These are phyloP conservation scores for Tuber brumale DNA, from an alignment of 495 filamentous ascomycete genomes.

Conservation along the genomic window DNA sequence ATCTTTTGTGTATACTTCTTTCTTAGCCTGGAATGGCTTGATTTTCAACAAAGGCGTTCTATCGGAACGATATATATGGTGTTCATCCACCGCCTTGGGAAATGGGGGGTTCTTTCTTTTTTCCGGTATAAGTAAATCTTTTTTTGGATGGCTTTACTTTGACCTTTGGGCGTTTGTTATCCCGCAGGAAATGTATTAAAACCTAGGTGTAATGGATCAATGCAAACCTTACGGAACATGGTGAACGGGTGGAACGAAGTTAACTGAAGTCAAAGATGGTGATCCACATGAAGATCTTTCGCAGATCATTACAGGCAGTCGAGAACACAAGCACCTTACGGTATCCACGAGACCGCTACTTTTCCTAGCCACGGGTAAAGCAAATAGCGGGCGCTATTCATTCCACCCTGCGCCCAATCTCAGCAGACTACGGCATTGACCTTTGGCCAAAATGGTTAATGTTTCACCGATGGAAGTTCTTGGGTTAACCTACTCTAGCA, in stretches of 20 bases:
- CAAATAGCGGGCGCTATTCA: neutral
- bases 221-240: neutral
- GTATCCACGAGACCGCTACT: neutral
- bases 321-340: neutral
- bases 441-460: neutral
- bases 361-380: neutral
- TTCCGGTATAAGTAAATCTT: neutral
- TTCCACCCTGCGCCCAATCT: neutral
- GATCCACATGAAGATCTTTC: neutral
- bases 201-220: neutral
- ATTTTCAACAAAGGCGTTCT: slow-evolving; percentile 21
- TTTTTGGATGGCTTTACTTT: neutral
- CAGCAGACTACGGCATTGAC: neutral
- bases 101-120: neutral
- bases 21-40: neutral
- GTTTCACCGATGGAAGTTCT: too few species aligned
- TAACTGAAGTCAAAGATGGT: neutral
- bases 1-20: slow-evolving; percentile 9
- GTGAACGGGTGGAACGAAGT: neutral
- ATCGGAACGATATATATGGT: slow-evolving; percentile 8
- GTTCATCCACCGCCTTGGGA: slow-evolving; percentile 6
- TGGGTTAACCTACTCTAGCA: too few species aligned
- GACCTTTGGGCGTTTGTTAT: neutral
- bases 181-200: neutral
- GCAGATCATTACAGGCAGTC: neutral